A percentile compares a stretch with the other conserved stretches of the same genome.
phyloP scores from a whole-genome alignment of 2,329 filamentous ascomycete genomes.

The Fusarium liriodendri region DNA sequence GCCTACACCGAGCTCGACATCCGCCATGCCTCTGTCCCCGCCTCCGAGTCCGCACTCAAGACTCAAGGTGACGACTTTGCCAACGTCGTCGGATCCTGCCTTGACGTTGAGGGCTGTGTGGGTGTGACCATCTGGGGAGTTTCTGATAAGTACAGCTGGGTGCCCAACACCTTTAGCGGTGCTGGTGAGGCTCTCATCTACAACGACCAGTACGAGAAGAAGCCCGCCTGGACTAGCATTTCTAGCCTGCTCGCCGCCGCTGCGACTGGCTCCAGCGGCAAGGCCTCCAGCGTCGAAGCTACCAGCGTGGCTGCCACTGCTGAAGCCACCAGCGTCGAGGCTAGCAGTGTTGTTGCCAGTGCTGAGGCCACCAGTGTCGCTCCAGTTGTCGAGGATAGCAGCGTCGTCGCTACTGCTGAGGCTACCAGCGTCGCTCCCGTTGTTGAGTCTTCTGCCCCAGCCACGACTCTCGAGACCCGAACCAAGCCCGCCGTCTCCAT shows the following conservation, averaged over 20 bases:
- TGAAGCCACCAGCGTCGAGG: neutral
- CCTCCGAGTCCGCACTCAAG: conserved; percentile 51
- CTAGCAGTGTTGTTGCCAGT: conserved; percentile 3
- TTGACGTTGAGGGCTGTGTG: conserved; percentile 53
- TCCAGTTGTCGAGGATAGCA: neutral
- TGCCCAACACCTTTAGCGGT: conserved; percentile 53
- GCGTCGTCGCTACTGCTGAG: conserved; percentile 5
- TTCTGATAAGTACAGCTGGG: conserved; percentile 53
- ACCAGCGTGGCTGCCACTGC: neutral
- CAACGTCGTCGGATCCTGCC: conserved; percentile 51
- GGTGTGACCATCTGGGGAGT: conserved; percentile 59
- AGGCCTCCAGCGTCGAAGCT: neutral
- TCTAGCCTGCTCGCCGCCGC: conserved; percentile 48
- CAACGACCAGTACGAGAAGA: conserved; percentile 51
- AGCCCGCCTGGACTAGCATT: conserved; percentile 54
- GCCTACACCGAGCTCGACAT: conserved; percentile 73
- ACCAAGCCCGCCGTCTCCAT: conserved; percentile 21
- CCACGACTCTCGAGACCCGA: conserved; percentile 21
- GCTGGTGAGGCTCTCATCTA: conserved; percentile 55
- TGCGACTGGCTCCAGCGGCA: conserved; percentile 25
- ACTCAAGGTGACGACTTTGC: conserved; percentile 63
- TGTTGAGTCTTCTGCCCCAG: neutral
- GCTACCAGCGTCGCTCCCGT: conserved; percentile 7
- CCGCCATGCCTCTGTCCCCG: conserved; percentile 59
- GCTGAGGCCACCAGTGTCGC: neutral